Evolutionary conservation across 768 basidiomycete genomes (phyloP), one percentile per base, ranked within the genome.

Genomic region (Amanita pseudoporphyria): DNA sequence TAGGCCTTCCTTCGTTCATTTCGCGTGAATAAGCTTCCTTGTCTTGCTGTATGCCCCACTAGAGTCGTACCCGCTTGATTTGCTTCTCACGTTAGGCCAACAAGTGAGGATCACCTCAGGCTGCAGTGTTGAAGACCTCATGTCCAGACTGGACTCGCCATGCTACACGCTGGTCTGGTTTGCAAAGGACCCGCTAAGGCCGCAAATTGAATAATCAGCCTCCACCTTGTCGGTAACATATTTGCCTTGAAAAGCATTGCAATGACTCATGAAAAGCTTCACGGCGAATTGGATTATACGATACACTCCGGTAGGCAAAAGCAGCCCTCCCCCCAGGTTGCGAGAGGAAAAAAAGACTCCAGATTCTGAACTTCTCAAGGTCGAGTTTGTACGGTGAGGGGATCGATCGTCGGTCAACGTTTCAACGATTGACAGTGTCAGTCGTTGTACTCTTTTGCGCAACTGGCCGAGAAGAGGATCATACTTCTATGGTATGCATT

Each of bases 61-160:
- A 37, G 3, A 22, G 24, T n/a, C 26, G 22, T 48, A 48, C 14
- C 47, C 37, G 47, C 47, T 48, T 48, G 47, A 48, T 48, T 48
- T 48, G 47, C 47, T 48, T 48, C 47, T 48, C 6, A 22, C 3
- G 16, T 48, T 39, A 38, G 30, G 38, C 37, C 47, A 40, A 39
- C 47, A 24, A 39, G 9, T 48, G 47, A 48, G 47, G 47, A 48
- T 48, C 47, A 48, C 47, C 45, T 46, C 35, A 38, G 36, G 45
- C 33, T 47, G 45, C 45, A 28, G 14, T 47, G n/a, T 30, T 39
- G 24, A 31, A 36, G 21, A 26, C 28, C 36, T 19, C 36, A 24
- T 7, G 21, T 31, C 47, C 18, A 7, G 47, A 18, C 47, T 48
- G 47, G 36, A n/a, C 47, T 48, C 38, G 14, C 47, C 16, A 14